Evolutionary conservation across 2,329 filamentous ascomycete genomes (phyloP).

Genomic region (Aspergillus tamarii): DNA sequence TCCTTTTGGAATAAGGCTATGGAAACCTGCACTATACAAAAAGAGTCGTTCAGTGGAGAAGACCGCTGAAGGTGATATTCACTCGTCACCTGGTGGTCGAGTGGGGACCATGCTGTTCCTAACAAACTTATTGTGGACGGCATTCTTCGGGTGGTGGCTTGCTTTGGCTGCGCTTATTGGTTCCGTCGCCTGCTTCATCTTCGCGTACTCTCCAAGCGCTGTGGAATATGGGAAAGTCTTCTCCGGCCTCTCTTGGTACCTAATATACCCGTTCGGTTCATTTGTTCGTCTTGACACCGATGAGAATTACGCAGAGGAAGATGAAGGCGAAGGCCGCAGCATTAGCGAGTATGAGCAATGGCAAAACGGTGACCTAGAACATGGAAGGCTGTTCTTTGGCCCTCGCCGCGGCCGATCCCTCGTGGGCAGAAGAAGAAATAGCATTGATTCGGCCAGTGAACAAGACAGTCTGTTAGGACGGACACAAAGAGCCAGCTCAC

Average conservation of each 20-base stretch:
- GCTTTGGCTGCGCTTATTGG: slow-evolving; percentile 73
- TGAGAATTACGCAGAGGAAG: slow-evolving; percentile 90
- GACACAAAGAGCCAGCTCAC: slow-evolving; percentile 55
- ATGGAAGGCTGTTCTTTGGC: slow-evolving; percentile 94
- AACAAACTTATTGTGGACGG: slow-evolving; percentile 88
- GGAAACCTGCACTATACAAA: slow-evolving; percentile 98
- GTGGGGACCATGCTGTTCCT: slow-evolving; percentile 83
- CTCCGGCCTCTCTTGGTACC: slow-evolving; percentile 79
- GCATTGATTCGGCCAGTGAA: slow-evolving; percentile 85
- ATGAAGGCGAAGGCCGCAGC: slow-evolving; percentile 91
- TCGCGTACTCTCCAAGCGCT: slow-evolving; percentile 78
- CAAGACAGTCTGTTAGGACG: slow-evolving; percentile 84
- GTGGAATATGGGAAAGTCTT: slow-evolving; percentile 84
- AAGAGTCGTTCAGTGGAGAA: slow-evolving; percentile 96
- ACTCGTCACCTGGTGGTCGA: slow-evolving; percentile 85
- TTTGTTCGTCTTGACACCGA: slow-evolving; percentile 93
- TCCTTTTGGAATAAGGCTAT: slow-evolving; percentile 97
- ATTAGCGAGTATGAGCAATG: slow-evolving; percentile 99
- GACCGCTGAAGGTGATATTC: slow-evolving; percentile 93
- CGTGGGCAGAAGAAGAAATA: slow-evolving; percentile 81
- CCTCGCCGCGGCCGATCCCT: slow-evolving; percentile 76
- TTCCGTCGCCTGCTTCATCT: slow-evolving; percentile 75
- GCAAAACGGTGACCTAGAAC: slow-evolving; percentile 96
- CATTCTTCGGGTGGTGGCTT: slow-evolving; percentile 97
- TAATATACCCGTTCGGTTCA: slow-evolving; percentile 96